Conservation (phyloP, 441 rosid genomes). For the Eruca vesicaria region DNA sequence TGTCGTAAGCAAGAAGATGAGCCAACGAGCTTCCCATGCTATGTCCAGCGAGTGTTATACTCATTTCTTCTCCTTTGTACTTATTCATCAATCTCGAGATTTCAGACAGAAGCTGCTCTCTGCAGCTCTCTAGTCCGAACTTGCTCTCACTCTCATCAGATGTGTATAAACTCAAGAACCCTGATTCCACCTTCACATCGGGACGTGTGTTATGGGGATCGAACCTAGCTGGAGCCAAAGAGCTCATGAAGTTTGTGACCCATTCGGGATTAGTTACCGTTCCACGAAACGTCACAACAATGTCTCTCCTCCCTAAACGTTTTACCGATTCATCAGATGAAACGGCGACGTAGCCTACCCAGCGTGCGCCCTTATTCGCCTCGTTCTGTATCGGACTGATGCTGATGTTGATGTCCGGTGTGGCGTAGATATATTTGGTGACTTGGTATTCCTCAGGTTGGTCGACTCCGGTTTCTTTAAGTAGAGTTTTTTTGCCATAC, state of each 20-base stretch:
- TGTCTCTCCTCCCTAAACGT: slow-evolving; percentile 59
- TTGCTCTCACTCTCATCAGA: slow-evolving; percentile 56
- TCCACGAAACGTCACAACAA: slow-evolving; percentile 56
- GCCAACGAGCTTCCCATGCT: slow-evolving; percentile 77
- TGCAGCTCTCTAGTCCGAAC: slow-evolving; percentile 60
- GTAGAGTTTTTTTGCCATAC: slow-evolving; percentile 48
- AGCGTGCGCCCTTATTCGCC: slow-evolving; percentile 38
- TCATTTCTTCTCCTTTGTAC: slow-evolving; percentile 51
- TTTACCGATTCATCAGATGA: slow-evolving; percentile 41
- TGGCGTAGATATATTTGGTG: slow-evolving; percentile 71
- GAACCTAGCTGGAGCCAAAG: slow-evolving; percentile 55
- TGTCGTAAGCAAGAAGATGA: slow-evolving; percentile 58
- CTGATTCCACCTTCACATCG: slow-evolving; percentile 62
- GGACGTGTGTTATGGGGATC: slow-evolving; percentile 56
- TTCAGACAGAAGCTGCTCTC: slow-evolving; percentile 63
- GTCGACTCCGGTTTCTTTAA: slow-evolving; percentile 45
- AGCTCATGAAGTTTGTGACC: slow-evolving; percentile 64
- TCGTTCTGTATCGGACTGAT: slow-evolving; percentile 44
- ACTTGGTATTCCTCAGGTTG: slow-evolving; percentile 48
- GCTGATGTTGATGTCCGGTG: slow-evolving; percentile 42
- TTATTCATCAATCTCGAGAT: slow-evolving; percentile 45
- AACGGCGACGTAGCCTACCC: slow-evolving; percentile 66
- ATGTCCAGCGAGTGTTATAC: slow-evolving; percentile 64
- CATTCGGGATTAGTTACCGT: slow-evolving; percentile 63
- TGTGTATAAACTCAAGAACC: slow-evolving; percentile 65